phyloP scores from a whole-genome alignment of 31 red algal genomes.

The Porphyra umbilicalis region DNA sequence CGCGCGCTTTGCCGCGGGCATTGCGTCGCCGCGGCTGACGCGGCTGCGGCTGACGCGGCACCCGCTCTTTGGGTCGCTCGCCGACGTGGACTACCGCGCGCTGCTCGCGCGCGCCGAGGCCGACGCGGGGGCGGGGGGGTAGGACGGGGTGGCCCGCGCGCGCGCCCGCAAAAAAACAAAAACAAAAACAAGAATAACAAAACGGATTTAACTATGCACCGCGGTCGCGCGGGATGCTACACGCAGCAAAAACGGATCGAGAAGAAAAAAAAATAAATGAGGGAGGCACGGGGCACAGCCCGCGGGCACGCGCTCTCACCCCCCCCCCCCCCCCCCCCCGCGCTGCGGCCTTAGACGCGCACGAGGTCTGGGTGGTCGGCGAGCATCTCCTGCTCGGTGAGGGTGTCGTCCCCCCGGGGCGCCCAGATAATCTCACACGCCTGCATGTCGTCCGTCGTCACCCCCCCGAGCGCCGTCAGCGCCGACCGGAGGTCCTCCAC shows the following conservation, averaged over 20 bases:
- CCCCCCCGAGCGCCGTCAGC: constrained; percentile 26
- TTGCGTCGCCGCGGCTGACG: not conserved
- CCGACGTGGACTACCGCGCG: not conserved
- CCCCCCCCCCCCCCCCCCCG: not conserved
- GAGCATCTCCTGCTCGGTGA: constrained; percentile 65
- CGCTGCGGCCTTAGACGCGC: not conserved
- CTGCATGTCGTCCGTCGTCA: constrained; percentile 45
- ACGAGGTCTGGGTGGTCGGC: constrained; percentile 59
- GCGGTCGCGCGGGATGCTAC: too few species aligned
- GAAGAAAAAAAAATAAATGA: too few species aligned
- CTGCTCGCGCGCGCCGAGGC: too few species aligned
- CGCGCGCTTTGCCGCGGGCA: not conserved
- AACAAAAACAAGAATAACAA: too few species aligned
- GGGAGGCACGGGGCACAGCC: too few species aligned
- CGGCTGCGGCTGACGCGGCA: not conserved
- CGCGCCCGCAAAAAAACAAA: too few species aligned
- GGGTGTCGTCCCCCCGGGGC: constrained; percentile 48
- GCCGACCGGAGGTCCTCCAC: constrained; percentile 41
- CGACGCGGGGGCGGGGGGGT: too few species aligned
- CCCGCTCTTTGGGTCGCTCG: not conserved
- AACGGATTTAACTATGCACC: too few species aligned
- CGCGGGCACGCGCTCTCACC: too few species aligned
- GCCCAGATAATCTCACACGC: constrained; percentile 84
- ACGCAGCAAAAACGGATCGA: too few species aligned
- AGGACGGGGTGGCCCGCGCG: too few species aligned